Percentiles rank a stretch among this genome's conserved stretches.
Conservation (phyloP, 768 basidiomycete species). For the Russula earlei region DNA sequence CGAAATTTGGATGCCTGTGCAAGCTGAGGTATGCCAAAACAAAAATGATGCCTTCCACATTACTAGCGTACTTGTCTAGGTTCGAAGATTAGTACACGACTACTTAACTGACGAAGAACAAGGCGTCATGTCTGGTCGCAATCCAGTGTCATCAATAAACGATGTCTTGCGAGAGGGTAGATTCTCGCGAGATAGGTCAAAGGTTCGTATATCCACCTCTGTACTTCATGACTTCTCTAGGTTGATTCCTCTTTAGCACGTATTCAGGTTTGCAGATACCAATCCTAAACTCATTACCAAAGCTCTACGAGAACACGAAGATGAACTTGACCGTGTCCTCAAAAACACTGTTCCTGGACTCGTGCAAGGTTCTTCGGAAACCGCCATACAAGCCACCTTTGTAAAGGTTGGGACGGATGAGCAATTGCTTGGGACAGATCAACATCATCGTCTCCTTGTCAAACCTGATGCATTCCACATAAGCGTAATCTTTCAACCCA, state of each 20-base stretch:
- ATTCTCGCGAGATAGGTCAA: slow-evolving; percentile 66
- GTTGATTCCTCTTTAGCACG: slow-evolving; percentile 37
- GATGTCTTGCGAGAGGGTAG: slow-evolving; percentile 84
- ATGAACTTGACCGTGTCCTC: slow-evolving; percentile 72
- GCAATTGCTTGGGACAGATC: slow-evolving; percentile 57
- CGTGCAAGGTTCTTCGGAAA: slow-evolving; percentile 60
- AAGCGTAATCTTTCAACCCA: slow-evolving; percentile 89
- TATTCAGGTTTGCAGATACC: slow-evolving; percentile 90
- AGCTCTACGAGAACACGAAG: slow-evolving; percentile 66
- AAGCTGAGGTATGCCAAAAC: slow-evolving; percentile 62
- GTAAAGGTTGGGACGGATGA: slow-evolving; percentile 62
- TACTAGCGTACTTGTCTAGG: slow-evolving; percentile 35
- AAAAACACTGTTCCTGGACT: slow-evolving; percentile 92
- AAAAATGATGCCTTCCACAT: slow-evolving; percentile 1
- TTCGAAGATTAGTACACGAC: slow-evolving; percentile 74
- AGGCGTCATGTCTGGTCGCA: slow-evolving; percentile 66
- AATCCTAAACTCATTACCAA: slow-evolving; percentile 65
- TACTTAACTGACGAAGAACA: slow-evolving; percentile 91
- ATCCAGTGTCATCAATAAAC: slow-evolving; percentile 88
- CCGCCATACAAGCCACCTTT: slow-evolving; percentile 50
- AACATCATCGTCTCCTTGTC: slow-evolving; percentile 79
- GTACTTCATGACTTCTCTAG: neutral
- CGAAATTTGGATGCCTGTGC: slow-evolving; percentile 84
- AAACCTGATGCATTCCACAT: slow-evolving; percentile 93
- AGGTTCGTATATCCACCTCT: slow-evolving; percentile 36